Evolutionary conservation across 768 basidiomycete species (phyloP).

Genomic region (Russula compacta): DNA sequence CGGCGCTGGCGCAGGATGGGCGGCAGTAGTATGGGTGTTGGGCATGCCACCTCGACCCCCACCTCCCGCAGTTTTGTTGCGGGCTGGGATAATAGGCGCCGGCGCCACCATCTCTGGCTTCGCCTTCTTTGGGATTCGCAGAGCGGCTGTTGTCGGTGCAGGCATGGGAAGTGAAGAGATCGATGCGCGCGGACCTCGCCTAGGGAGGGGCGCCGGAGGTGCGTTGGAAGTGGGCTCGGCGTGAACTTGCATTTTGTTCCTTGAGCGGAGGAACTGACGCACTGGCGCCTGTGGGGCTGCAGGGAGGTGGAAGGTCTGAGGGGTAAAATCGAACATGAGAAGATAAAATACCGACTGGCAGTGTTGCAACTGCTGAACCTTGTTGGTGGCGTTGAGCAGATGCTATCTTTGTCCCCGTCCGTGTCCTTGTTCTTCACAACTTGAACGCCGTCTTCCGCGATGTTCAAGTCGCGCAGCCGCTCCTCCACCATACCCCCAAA

Average conservation of each 20-base stretch:
- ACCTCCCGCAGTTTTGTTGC: background rate
- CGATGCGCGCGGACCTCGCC: background rate
- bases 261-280: constrained; percentile 3
- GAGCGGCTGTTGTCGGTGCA: background rate
- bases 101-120: background rate
- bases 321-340: background rate
- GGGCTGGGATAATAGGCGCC: background rate
- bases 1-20: background rate
- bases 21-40: too few species aligned
- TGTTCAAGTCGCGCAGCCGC: constrained; percentile 10
- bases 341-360: background rate
- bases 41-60: too few species aligned
- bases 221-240: background rate
- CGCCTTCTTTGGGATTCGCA: background rate
- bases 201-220: background rate
- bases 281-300: background rate
- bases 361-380: background rate
- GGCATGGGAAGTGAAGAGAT: constrained; percentile 7
- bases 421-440: background rate
- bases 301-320: background rate
- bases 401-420: background rate
- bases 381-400: background rate
- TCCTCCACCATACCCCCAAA: constrained; percentile 2
- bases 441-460: constrained; percentile 2
- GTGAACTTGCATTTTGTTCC: background rate